A percentile compares a stretch with the other conserved stretches of the same genome.
These are phyloP conservation scores for Ophiostoma angusticollis DNA, from an alignment of 2,329 filamentous ascomycete species.

Conservation along the genomic window DNA sequence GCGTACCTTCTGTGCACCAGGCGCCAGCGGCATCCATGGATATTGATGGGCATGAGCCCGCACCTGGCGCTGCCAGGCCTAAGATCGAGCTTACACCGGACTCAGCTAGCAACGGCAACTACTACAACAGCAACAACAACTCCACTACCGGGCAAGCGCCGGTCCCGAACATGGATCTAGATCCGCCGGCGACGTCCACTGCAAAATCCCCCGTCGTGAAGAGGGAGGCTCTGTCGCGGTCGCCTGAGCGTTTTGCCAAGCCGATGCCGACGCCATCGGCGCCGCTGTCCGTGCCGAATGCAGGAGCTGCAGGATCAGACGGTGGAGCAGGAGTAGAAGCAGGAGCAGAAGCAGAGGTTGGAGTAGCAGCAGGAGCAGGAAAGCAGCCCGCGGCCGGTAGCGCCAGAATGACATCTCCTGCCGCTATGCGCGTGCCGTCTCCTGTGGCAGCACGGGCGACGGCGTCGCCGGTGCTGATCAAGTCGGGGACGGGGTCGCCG, in stretches of 20 bases:
- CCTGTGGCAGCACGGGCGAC: constrained; percentile 4
- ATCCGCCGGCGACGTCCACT: constrained; percentile 16
- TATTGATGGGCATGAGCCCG: constrained; percentile 18
- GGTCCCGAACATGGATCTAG: constrained; percentile 44
- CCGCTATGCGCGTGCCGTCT: constrained; percentile 7
- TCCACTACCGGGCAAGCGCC: constrained; percentile 28
- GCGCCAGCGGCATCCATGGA: constrained; percentile 17
- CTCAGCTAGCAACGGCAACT: neutral
- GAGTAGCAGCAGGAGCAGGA: constrained; percentile 9
- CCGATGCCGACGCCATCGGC: constrained; percentile 13
- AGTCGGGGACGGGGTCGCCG: constrained; percentile 6
- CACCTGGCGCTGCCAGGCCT: constrained; percentile 16
- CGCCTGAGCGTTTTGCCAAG: constrained; percentile 12
- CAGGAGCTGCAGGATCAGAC: no score
- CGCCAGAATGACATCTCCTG: constrained; percentile 7
- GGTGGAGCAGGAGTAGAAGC: no score
- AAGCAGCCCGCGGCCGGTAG: constrained; percentile 1
- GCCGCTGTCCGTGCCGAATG: no score
- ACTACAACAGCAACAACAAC: neutral
- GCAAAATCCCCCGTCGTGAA: constrained; percentile 4
- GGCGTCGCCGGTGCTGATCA: constrained; percentile 10
- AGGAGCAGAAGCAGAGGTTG: no score
- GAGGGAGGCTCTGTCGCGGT: constrained; percentile 14
- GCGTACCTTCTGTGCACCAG: constrained; percentile 11
- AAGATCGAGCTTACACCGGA: constrained; percentile 24